Base-by-base conservation (phyloP, 2,329 filamentous ascomycete genomes). In the Truncatella angustata region DNA sequence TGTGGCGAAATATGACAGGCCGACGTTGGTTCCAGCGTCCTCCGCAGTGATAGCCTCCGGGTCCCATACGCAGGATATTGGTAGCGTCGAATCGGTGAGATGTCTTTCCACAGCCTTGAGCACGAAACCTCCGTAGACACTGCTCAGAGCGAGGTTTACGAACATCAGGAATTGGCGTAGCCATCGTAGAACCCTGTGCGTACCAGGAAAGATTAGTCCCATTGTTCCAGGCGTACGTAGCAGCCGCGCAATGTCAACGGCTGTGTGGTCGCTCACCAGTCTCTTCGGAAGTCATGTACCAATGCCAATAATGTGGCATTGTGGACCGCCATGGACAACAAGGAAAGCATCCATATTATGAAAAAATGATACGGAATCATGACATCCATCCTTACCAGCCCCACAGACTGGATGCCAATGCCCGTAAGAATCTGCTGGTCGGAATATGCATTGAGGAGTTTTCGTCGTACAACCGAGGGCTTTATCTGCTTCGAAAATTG, bases 301-400 rank as follows among this genome's bases (percentile, higher is more conserved):
- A 88, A 75, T 1, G 82, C 82, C n/a, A 88, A 73, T 14, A 88
- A 70, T 0, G 84, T 82, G 4, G 81, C 76, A 53, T 86, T 84
- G 65, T 88, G 85, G 3, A 85, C 86, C 1, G 82, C 81, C 56
- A 82, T 86, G 14, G 82, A 82, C 6, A 88, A 72, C 11, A 86
- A 68, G 0, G 81, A 82, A 2, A 88, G 70, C 71, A 87, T 84
- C 85, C 84, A 88, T 57, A 88, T 80, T 50, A 87, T 77, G 70
- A 87, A 87, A 71, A 88, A 87, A 67, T 88, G 85, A 63, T 88
- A 88, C 0, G 83, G 78, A 0, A 85, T 76, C 64, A 88, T 77
- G 4, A 72, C 72, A 42, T 76, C 68, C 62, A 81, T 78, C 61
- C 84, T 82, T 4, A 79, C 79, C 1, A 88, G 75, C 0, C 80